Evolutionary conservation across 495 filamentous ascomycete genomes (phyloP).

Genomic region (Tuber microsphaerosporum): DNA sequence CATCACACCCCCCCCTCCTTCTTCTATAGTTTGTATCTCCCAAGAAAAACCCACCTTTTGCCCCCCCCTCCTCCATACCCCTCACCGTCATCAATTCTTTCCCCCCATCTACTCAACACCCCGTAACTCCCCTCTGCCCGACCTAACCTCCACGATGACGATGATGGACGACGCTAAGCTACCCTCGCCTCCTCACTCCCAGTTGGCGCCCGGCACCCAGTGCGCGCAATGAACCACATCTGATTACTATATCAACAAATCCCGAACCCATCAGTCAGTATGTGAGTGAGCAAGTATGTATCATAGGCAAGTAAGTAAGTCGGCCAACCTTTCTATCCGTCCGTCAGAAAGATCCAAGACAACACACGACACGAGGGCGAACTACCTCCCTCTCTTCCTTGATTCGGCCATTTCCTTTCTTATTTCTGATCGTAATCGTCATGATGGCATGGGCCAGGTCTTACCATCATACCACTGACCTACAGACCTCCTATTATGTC

Average conservation of each 20-base stretch:
- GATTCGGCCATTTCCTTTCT: neutral
- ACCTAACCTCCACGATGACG: neutral
- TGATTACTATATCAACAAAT: neutral
- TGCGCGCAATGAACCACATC: neutral
- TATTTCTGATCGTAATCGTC: neutral
- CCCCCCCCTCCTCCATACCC: neutral
- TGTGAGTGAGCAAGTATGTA: neutral
- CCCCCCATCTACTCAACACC: neutral
- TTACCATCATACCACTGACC: neutral
- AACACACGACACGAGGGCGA: neutral
- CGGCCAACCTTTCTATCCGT: neutral
- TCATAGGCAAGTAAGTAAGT: neutral
- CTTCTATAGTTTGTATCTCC: neutral
- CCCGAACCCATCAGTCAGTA: neutral
- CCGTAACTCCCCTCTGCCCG: neutral
- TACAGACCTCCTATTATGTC: neutral
- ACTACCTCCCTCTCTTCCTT: neutral
- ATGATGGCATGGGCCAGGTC: neutral
- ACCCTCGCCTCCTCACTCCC: neutral
- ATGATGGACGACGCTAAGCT: neutral
- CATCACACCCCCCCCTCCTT: neutral
- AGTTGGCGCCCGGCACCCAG: neutral
- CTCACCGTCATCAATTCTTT: neutral
- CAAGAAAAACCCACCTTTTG: too few relatives aligned
- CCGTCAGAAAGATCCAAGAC: neutral